Base-by-base conservation (phyloP, 257 asterid genomes). In the Solanum virginianum region DNA sequence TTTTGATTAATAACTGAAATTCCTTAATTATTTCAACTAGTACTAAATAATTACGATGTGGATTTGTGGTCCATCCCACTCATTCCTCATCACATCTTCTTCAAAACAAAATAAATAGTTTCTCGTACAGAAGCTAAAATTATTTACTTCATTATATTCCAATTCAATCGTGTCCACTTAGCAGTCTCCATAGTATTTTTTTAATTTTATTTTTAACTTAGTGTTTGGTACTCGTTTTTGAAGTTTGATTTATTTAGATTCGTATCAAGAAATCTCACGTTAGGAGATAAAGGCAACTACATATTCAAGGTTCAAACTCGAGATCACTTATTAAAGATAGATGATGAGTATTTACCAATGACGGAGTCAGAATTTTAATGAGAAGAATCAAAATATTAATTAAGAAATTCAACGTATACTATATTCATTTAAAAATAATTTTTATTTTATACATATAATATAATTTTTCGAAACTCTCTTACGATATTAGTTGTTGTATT, bases 41-140 rank as follows among this genome's bases (percentile, higher is more conserved):
- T 84, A 43, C 79, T 69, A 69, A 69, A 32, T 85, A 32, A 60
- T 32, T 62, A 72, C 70, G 57, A 85, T 72, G 81, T 88, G 90
- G 87, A 83, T 6, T 62, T 84, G 90, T 88, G 90, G 89, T 86
- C 90, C 90, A 65, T 51, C 70, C 90, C 86, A 57, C 82, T 24
- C 49, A 62, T 29, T 41, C 17, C 60, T 39, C 12, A 41, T 26
- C 86, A 65, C 41, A 53, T 41, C 62, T 36, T 54, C 69, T 36
- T 65, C 68, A 86, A 16, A 41, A 43, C 32, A 77, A 80, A 80
- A 85, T 16, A 85, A 39, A 26, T 85, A 15, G 53, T 55, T n/a
- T 53, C 56, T 15, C 14, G 82, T 77, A 51, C 43, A 66, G 15
- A 14, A 24, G n/a, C 59, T 43, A 20, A 16, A 49, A 26, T 17